Percentiles rank a stretch among this genome's conserved stretches.
Evolutionary conservation across 768 basidiomycete genomes (phyloP).

Genomic region (Mycena olivaceomarginata): DNA sequence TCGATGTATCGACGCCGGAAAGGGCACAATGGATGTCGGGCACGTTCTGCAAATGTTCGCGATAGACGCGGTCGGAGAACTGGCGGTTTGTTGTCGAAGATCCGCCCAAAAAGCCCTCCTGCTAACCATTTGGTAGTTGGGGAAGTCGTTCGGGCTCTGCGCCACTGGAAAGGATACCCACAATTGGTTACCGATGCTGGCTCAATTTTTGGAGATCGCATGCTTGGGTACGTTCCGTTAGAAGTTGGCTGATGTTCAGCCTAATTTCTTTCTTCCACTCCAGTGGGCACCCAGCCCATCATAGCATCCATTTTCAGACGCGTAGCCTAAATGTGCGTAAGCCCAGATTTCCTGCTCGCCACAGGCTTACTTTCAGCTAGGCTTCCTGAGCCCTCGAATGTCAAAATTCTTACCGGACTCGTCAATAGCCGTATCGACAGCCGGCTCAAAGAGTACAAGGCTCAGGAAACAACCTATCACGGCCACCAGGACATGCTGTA

Average conservation of each 20-base stretch:
- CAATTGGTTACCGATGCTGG: constrained; percentile 10
- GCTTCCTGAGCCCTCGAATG: constrained; percentile 2
- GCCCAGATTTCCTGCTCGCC: background rate
- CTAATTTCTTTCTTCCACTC: background rate
- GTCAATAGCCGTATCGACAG: constrained; percentile 9
- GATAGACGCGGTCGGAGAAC: constrained; percentile 25
- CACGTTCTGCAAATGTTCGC: constrained; percentile 24
- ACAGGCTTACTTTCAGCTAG: background rate
- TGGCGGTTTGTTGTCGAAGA: background rate
- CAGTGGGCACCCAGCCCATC: constrained; percentile 31
- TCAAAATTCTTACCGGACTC: background rate
- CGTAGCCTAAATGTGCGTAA: constrained; percentile 9
- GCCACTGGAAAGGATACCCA: constrained; percentile 15
- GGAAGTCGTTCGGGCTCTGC: constrained; percentile 24
- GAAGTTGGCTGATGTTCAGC: background rate
- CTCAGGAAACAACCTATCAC: background rate
- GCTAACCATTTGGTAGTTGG: background rate
- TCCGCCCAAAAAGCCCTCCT: background rate
- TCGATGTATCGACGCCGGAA: background rate
- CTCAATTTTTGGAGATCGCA: constrained; percentile 21
- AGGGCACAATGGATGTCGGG: constrained; percentile 17
- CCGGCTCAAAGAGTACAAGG: constrained; percentile 13
- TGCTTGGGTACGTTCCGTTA: constrained; percentile 14
- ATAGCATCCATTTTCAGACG: background rate
- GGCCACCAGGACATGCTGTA: constrained; percentile 26